Percentiles rank a stretch among this genome's conserved stretches.
These are phyloP conservation scores for Saksenaea vasiformis DNA, from an alignment of 371 early-diverging fungal species.

Conservation along the genomic window DNA sequence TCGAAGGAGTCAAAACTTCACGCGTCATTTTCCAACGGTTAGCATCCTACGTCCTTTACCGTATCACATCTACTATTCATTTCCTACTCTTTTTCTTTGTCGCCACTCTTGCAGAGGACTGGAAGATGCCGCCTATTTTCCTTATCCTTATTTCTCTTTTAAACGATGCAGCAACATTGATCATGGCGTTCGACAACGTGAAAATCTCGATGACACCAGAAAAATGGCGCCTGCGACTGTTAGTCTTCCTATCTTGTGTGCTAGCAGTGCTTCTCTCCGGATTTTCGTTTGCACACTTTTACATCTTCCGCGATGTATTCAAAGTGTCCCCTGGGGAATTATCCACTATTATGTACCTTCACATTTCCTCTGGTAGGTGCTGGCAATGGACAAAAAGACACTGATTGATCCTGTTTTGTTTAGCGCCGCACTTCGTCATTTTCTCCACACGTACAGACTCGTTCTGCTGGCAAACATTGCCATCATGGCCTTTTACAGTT, in stretches of 20 bases:
- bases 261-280: conserved; percentile 72
- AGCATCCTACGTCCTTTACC: conserved; percentile 87
- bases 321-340: conserved; percentile 44
- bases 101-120: conserved; percentile 77
- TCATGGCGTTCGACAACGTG: conserved; percentile 91
- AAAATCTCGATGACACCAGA: conserved; percentile 79
- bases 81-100: conserved; percentile 92
- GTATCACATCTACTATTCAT: conserved; percentile 92
- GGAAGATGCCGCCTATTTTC: conserved; percentile 83
- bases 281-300: conserved; percentile 85
- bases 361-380: conserved; percentile 77
- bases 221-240: conserved; percentile 87
- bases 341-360: conserved; percentile 87
- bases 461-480: conserved; percentile 85
- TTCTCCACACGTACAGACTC: conserved; percentile 92
- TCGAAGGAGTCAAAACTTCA: conserved; percentile 81
- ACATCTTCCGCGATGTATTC: conserved; percentile 66
- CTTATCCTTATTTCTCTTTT: conserved; percentile 83
- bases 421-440: conserved; percentile 93
- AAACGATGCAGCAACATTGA: conserved; percentile 91
- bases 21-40: conserved; percentile 92
- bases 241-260: conserved; percentile 79
- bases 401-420: neutral
- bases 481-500: conserved; percentile 75
- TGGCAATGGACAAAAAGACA: neutral